Evolutionary conservation across 139 green algal genomes (phyloP), one percentile per base, ranked within the genome.

Genomic region (Chlamydomonas asymmetrica): DNA sequence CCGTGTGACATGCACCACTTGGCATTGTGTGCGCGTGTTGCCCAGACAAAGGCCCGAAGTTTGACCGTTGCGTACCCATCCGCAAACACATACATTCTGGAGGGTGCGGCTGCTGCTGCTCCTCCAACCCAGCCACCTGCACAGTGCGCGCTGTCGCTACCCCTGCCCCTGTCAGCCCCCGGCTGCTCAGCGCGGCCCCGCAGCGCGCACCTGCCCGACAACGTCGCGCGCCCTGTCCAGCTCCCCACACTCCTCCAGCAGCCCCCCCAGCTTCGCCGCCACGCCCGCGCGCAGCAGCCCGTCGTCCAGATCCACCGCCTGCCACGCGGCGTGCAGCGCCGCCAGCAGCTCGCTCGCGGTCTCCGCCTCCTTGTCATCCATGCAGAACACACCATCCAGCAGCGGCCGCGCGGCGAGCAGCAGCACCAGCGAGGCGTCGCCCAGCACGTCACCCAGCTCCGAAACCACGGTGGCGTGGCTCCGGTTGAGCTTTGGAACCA

Each of bases 321-420:
- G n/a, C 56, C 79, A 74, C 2, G 69, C 80, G 5, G 79, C 34
- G 65, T 98, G 81, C 16, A 96, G 81, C 59, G 93, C 62, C 1
- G 83, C 73, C 23, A 97, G 45, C 43, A 97, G 87, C 25, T 40
- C 66, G 23, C 74, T 81, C 25, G 98, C 78, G 23, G 75, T 63
- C 10, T 76, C 90, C 27, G 79, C 82, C 66, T 98, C 93, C 25
- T 60, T 60, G 59, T 76, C 70, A 27, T 67, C 70, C n/a, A 31
- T 0, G 41, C 54, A 76, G 29, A 76, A 76, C 52, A 74, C 81
- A 41, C 81, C 81, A 38, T 87, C 76, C 9, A 87, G 72, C 76
- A 87, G 68, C 41, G 76, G 81, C 41, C 76, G 52, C 5, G 72
- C 81, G 23, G 52, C 68, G 29, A 50, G 37, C 62, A 82, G 76